Evolutionary conservation across 352 stramenopile genomes (phyloP).

Genomic region (Pythium volutum): DNA sequence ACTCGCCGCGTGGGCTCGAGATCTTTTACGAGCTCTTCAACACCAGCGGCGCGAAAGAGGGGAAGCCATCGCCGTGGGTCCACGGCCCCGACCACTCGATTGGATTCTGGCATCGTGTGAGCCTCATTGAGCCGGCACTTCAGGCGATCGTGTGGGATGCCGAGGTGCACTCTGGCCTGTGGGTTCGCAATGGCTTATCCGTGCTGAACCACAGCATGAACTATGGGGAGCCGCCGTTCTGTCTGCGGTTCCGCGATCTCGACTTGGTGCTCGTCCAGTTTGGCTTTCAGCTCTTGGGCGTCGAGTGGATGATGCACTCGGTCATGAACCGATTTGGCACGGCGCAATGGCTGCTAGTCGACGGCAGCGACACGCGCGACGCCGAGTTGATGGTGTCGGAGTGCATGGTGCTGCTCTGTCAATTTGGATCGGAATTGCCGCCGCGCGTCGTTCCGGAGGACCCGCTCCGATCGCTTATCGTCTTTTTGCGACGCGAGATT

Average conservation of each 20-base stretch:
- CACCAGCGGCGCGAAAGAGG: slow-evolving; percentile 2
- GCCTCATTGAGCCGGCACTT: slow-evolving; percentile 73
- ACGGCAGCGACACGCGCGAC: slow-evolving; percentile 44
- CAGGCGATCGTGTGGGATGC: slow-evolving; percentile 87
- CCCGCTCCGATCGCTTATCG: slow-evolving; percentile 55
- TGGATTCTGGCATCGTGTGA: slow-evolving; percentile 80
- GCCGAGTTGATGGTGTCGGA: slow-evolving; percentile 78
- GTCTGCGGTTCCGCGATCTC: slow-evolving; percentile 75
- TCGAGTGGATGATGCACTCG: slow-evolving; percentile 78
- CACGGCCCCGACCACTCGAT: slow-evolving; percentile 54
- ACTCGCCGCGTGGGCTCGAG: slow-evolving; percentile 50
- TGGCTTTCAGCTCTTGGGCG: slow-evolving; percentile 62
- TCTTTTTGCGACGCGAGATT: slow-evolving; percentile 72
- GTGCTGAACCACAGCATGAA: slow-evolving; percentile 90
- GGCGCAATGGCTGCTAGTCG: slow-evolving; percentile 47
- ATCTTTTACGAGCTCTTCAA: slow-evolving; percentile 58
- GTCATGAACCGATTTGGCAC: slow-evolving; percentile 71
- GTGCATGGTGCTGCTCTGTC: slow-evolving; percentile 69
- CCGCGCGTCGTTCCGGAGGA: slow-evolving; percentile 48
- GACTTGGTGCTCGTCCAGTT: slow-evolving; percentile 82
- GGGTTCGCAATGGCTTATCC: slow-evolving; percentile 81
- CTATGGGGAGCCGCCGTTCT: slow-evolving; percentile 87
- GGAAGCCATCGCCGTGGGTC: slow-evolving; percentile 47
- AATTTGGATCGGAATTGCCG: slow-evolving; percentile 76
- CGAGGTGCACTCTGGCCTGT: slow-evolving; percentile 80